Percentiles rank a stretch among this genome's conserved stretches.
Conservation (phyloP, 2,329 filamentous ascomycete genomes). For the Exophiala sideris region DNA sequence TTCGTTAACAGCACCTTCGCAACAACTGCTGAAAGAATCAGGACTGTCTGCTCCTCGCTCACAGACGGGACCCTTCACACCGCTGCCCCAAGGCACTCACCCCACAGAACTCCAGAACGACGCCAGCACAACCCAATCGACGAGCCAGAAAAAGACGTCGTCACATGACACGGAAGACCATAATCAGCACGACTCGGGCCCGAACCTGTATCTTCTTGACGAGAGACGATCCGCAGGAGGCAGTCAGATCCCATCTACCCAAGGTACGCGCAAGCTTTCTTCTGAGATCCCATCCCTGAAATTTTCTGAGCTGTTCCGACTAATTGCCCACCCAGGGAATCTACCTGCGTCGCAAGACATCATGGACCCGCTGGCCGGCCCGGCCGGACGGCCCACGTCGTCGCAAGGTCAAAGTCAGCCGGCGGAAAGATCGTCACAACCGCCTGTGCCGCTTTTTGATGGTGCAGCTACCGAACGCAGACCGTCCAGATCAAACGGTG, state of each 20-base stretch:
- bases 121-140: constrained; percentile 82
- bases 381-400: constrained; percentile 5
- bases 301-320: not conserved
- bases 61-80: constrained; percentile 53
- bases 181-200: constrained; percentile 64
- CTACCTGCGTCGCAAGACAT: constrained; percentile 13
- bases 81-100: constrained; percentile 57
- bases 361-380: not conserved
- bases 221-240: constrained; percentile 51
- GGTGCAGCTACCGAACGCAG: constrained; percentile 1
- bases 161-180: constrained; percentile 53
- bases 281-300: not conserved
- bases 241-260: constrained; percentile 63
- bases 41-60: constrained; percentile 45
- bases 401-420: constrained; percentile 11
- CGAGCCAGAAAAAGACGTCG: constrained; percentile 76
- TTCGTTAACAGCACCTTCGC: constrained; percentile 46
- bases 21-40: constrained; percentile 44
- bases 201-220: constrained; percentile 51
- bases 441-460: constrained; percentile 16
- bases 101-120: constrained; percentile 70
- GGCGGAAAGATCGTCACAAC: constrained; percentile 7
- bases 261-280: constrained; percentile 45
- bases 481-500: constrained; percentile 9
- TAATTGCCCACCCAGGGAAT: constrained; percentile 31